phyloP scores from a whole-genome alignment of 2,329 filamentous ascomycete species.

The Thyridium curvatum region DNA sequence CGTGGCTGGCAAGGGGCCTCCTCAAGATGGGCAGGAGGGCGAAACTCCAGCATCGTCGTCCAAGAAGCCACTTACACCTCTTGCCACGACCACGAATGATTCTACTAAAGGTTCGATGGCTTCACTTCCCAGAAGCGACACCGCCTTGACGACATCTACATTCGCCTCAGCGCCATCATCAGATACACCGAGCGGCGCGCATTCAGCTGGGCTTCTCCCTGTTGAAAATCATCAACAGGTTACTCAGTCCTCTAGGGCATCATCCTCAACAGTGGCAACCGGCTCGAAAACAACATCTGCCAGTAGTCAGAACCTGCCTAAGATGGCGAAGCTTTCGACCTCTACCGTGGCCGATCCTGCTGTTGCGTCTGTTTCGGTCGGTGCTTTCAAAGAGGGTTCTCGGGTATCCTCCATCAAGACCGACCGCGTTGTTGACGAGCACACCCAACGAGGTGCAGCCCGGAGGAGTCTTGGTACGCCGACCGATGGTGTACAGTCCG shows the following conservation, averaged over 20 bases:
- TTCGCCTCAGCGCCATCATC: constrained; percentile 23
- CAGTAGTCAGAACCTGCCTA: constrained; percentile 32
- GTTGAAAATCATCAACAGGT: constrained; percentile 34
- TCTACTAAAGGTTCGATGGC: constrained; percentile 23
- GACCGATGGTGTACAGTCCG: constrained; percentile 30
- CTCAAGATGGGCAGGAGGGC: constrained; percentile 28
- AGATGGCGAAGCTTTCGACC: constrained; percentile 34
- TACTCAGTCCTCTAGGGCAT: constrained; percentile 38
- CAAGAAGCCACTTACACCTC: constrained; percentile 13
- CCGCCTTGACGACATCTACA: constrained; percentile 21
- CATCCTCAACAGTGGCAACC: constrained; percentile 39
- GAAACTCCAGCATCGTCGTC: constrained; percentile 28
- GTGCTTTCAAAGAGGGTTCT: constrained; percentile 36
- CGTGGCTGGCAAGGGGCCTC: constrained; percentile 43
- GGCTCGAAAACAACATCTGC: constrained; percentile 34
- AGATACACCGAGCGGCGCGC: constrained; percentile 25
- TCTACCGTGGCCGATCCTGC: constrained; percentile 36
- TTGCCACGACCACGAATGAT: constrained; percentile 9
- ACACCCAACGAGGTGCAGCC: constrained; percentile 8
- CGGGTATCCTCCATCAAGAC: constrained; percentile 18
- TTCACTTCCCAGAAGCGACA: constrained; percentile 18
- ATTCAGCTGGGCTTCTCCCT: constrained; percentile 15
- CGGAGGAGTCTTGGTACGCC: constrained; percentile 36
- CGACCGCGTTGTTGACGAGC: too few species aligned
- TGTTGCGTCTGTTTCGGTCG: constrained; percentile 42